A percentile compares a stretch with the other conserved stretches of the same genome.
phyloP scores from a whole-genome alignment of 1,284 basidiomycete genomes.

The Trichosporon sp. region DNA sequence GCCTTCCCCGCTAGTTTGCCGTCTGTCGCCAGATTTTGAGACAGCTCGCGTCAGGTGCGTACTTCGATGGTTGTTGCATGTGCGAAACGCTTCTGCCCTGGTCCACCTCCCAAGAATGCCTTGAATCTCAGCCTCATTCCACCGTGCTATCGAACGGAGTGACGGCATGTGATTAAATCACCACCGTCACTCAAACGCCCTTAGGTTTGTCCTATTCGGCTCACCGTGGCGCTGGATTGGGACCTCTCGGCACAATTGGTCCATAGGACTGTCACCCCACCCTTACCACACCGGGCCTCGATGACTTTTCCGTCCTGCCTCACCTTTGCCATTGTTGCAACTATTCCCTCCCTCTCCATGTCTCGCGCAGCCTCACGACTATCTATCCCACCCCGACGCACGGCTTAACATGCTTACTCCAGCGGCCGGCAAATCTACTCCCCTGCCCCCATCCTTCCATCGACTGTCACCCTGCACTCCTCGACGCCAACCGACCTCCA shows the following conservation, averaged over 20 bases:
- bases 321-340: background rate
- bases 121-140: background rate
- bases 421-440: background rate
- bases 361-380: background rate
- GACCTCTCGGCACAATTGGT: background rate
- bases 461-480: background rate
- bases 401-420: background rate
- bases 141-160: background rate
- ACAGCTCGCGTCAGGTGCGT: background rate
- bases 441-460: background rate
- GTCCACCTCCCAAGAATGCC: background rate
- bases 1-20: background rate
- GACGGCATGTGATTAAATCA: background rate
- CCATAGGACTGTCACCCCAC: background rate
- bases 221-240: background rate
- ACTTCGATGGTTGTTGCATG: background rate
- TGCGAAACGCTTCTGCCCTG: background rate
- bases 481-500: slow-evolving; percentile 1
- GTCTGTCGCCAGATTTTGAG: background rate
- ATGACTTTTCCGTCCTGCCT: background rate
- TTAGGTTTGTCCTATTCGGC: background rate
- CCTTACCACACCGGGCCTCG: background rate
- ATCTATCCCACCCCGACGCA: background rate
- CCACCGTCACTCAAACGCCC: background rate
- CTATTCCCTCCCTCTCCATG: background rate